Conservation (phyloP, 192 early-diverging fungal genomes). For the Coemansia sp. region DNA sequence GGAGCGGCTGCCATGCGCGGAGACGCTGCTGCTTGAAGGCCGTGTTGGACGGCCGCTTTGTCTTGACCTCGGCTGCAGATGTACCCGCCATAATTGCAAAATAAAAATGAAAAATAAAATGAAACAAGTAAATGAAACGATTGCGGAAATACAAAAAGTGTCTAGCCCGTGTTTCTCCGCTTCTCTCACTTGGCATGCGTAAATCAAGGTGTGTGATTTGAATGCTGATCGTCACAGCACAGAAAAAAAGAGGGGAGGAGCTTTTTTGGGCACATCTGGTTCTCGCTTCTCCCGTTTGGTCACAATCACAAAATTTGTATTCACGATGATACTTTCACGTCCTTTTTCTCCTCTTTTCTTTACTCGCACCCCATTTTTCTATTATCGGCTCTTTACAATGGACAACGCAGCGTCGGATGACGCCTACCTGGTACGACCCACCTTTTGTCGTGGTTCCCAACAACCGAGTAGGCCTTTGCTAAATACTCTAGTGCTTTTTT, state of each 20-base stretch:
- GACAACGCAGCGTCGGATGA: background rate
- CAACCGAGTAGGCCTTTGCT: background rate
- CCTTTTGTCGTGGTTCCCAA: too few species aligned
- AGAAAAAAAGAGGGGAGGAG: background rate
- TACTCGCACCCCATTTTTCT: background rate
- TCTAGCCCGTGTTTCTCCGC: background rate
- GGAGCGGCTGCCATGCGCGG: conserved; percentile 98
- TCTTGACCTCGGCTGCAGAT: conserved; percentile 25
- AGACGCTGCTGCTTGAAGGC: conserved; percentile 99
- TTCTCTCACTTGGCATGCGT: background rate
- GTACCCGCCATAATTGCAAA: conserved; percentile 33
- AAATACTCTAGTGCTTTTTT: background rate
- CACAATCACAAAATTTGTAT: background rate
- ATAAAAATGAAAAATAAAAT: background rate
- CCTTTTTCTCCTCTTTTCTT: conserved; percentile 7
- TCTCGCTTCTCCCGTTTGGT: background rate
- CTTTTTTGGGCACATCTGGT: background rate
- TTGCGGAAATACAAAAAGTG: background rate
- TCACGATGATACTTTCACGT: background rate
- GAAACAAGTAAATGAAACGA: background rate
- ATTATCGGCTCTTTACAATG: background rate
- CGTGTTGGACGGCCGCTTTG: conserved; percentile 67
- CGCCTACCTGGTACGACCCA: background rate
- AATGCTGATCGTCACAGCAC: background rate
- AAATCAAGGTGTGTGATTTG: background rate